phyloP scores from a whole-genome alignment of 257 asterid species.

The Gentiana macrophylla region DNA sequence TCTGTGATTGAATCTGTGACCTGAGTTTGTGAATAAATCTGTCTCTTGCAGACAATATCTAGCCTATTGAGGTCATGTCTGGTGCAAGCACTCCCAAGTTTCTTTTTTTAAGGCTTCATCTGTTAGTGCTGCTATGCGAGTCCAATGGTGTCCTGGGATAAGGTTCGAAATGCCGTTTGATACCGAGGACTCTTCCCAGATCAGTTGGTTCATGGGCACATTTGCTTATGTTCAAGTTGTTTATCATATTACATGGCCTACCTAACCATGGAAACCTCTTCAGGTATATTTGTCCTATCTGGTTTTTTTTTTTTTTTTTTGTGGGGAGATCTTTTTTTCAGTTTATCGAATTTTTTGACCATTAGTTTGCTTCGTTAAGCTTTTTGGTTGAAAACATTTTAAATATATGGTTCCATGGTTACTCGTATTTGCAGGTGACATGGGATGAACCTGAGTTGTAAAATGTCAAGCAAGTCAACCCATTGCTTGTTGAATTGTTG shows the following conservation, averaged over 20 bases:
- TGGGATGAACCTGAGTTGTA: slow-evolving; percentile 96
- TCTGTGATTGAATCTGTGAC: slow-evolving; percentile 39
- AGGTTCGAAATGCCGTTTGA: slow-evolving; percentile 73
- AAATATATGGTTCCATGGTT: no score
- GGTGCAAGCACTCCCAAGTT: slow-evolving; percentile 59
- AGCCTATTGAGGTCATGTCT: slow-evolving; percentile 48
- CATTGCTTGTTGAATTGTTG: slow-evolving; percentile 86
- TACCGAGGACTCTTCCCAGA: slow-evolving; percentile 57
- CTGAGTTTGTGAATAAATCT: no score
- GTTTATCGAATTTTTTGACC: no score
- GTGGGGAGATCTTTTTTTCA: no score
- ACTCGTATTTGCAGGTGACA: slow-evolving; percentile 44
- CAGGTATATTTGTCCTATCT: slow-evolving; percentile 31
- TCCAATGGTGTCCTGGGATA: slow-evolving; percentile 53
- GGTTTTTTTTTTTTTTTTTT: no score
- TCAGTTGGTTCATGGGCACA: slow-evolving; percentile 70
- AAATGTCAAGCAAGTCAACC: slow-evolving; percentile 84
- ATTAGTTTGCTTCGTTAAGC: no score
- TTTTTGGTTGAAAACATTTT: no score
- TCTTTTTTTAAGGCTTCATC: slow-evolving; percentile 42
- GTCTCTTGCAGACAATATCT: slow-evolving; percentile 39
- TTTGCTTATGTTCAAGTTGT: slow-evolving; percentile 40
- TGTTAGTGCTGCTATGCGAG: slow-evolving; percentile 42
- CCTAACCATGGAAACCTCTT: slow-evolving; percentile 56
- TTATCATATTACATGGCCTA: slow-evolving; percentile 55